These are phyloP conservation scores for Litsea cubeba DNA, from an alignment of 164 flowering plant species.

Conservation along the genomic window DNA sequence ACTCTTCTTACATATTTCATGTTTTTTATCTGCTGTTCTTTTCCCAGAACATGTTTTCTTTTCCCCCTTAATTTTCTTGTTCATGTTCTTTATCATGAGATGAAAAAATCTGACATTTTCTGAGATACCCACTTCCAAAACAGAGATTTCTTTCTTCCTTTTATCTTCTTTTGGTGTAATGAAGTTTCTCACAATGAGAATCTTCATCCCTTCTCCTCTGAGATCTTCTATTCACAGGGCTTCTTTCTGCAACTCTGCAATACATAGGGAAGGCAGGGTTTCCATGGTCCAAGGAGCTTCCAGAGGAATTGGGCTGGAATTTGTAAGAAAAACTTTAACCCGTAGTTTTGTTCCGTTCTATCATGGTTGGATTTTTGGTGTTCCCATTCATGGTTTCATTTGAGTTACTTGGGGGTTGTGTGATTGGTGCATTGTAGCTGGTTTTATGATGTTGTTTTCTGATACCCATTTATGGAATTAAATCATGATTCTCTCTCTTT, in stretches of 20 bases:
- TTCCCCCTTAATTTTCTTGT: no score
- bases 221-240: slow-evolving; percentile 10
- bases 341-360: neutral
- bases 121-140: no score
- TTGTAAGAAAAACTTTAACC: slow-evolving; percentile 20
- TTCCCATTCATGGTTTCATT: neutral
- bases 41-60: no score
- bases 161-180: neutral
- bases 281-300: slow-evolving; percentile 50
- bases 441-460: neutral
- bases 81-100: no score
- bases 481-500: neutral
- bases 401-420: neutral
- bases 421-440: neutral
- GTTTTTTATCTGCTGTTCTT: no score
- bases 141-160: no score
- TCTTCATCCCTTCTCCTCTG: slow-evolving; percentile 5
- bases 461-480: no score
- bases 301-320: slow-evolving; percentile 46
- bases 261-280: slow-evolving; percentile 22
- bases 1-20: no score
- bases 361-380: neutral
- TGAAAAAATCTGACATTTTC: no score
- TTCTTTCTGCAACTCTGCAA: slow-evolving; percentile 18
- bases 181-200: neutral